Evolutionary conservation across 768 basidiomycete genomes (phyloP), one percentile per base, ranked within the genome.

Genomic region (Fibroporia radiculosa): DNA sequence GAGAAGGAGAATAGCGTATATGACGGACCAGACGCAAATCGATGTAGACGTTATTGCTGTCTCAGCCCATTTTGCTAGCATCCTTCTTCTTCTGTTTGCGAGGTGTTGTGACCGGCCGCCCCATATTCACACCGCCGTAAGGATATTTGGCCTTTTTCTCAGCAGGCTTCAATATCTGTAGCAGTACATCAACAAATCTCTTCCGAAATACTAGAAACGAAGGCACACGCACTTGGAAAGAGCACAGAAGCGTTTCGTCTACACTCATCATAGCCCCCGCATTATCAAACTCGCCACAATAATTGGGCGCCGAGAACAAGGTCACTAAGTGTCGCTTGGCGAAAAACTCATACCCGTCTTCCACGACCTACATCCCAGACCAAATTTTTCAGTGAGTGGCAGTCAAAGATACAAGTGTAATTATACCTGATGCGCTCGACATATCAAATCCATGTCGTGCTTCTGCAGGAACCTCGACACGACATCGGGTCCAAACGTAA

Each of bases 221-320:
- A 12, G 24, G 7, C 22, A 6, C 22, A 44, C 56, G 39, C 52
- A 93, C 92, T 69, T 97, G 95, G 90, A 98, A 97, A 6, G 93
- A 97, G 69, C 95, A 97, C 52, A 98, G 65, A 53, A 98, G 65
- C 7, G 95, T 96, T 68, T 97, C 95, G 58, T 97, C 95, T 33
- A 99, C 95, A 58, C 89, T 93, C 95, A 98, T 99, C 95, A 99
- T 99, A 26, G 95, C 95, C 28, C 95, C 95, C 3, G 95, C 93
- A 64, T 99, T 99, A 66, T 99, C 95, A 59, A 99, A 99, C 70
- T 98, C 88, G 52, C 91, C 87, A 56, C 86, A 90, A 59, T 91
- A 90, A 71, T 91, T 90, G 48, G 95, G 95, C 41, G 95, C 95
- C 19, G 92, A 95, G 71, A 98, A 98, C 35, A 98, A 65, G 33